A percentile compares a stretch with the other conserved stretches of the same genome.
These are phyloP conservation scores for Ceraceosorus guamensis DNA, from an alignment of 1,284 basidiomycete species.

Conservation along the genomic window DNA sequence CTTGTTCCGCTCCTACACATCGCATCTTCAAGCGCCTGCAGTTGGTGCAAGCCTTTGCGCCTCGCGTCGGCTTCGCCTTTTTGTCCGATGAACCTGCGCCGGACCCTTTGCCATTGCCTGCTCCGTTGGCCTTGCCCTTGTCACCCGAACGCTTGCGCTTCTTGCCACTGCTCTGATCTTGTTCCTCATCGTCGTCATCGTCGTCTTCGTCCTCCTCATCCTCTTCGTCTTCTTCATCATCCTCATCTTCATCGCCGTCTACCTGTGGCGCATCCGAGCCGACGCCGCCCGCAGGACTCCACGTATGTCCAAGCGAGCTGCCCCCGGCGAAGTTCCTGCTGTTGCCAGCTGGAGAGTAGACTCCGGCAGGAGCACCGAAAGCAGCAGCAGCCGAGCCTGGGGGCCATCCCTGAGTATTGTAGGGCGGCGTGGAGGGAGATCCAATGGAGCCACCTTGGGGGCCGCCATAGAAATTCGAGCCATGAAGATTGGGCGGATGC, in stretches of 20 bases:
- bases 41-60: slow-evolving; percentile 74
- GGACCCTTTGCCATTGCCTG: not conserved
- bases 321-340: not conserved
- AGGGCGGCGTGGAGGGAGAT: not conserved
- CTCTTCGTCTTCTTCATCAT: not conserved
- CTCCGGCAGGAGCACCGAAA: not conserved
- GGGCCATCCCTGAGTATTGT: not conserved
- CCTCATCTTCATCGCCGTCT: too few species aligned
- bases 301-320: not conserved
- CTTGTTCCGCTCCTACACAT: slow-evolving; percentile 84
- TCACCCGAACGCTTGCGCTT: slow-evolving; percentile 1
- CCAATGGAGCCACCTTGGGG: not conserved
- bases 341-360: not conserved
- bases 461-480: not conserved
- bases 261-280: too few species aligned
- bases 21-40: slow-evolving; percentile 98
- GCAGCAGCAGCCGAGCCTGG: not conserved
- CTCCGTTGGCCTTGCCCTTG: slow-evolving; percentile 4
- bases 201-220: slow-evolving; percentile 1
- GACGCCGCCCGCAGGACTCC: not conserved
- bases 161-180: slow-evolving; percentile 3
- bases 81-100: slow-evolving; percentile 11
- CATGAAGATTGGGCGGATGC: slow-evolving; percentile 5
- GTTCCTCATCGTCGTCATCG: slow-evolving; percentile 7
- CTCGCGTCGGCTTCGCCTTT: slow-evolving; percentile 45